Evolutionary conservation across 305 asterid genomes (phyloP).

Genomic region (Stenogyne calaminthoides): DNA sequence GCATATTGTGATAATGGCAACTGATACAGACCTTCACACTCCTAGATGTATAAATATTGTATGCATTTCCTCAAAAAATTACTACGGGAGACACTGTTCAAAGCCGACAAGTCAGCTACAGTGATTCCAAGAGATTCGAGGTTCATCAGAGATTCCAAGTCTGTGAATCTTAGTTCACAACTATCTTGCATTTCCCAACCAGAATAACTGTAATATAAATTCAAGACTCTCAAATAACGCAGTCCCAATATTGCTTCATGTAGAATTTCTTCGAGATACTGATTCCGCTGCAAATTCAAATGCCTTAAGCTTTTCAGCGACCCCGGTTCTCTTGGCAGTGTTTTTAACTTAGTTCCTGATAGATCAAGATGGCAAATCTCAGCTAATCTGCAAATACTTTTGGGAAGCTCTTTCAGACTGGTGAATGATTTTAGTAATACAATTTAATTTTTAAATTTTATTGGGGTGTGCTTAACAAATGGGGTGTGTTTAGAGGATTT

Average conservation of each 20-base stretch:
- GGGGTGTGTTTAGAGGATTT: too few relatives aligned
- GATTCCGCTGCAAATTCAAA: slow-evolving; percentile 49
- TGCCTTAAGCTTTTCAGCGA: slow-evolving; percentile 35
- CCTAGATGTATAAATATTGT: slow-evolving; percentile 47
- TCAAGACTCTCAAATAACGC: slow-evolving; percentile 40
- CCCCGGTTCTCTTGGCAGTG: slow-evolving; percentile 44
- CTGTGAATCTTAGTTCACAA: slow-evolving; percentile 32
- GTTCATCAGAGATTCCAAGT: slow-evolving; percentile 35
- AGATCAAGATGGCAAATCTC: slow-evolving; percentile 49
- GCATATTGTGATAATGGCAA: slow-evolving; percentile 41
- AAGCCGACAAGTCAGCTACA: slow-evolving; percentile 30
- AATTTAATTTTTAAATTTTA: too few relatives aligned
- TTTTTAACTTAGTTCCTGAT: slow-evolving; percentile 45
- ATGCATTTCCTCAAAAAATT: slow-evolving; percentile 36
- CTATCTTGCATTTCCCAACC: slow-evolving; percentile 35
- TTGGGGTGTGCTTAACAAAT: too few relatives aligned
- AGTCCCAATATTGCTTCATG: slow-evolving; percentile 38
- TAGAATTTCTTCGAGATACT: slow-evolving; percentile 40
- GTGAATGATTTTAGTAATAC: too few relatives aligned
- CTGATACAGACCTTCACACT: slow-evolving; percentile 45
- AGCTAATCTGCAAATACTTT: slow-evolving; percentile 37
- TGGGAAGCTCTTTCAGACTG: slow-evolving; percentile 42
- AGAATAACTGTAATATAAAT: slow-evolving; percentile 47
- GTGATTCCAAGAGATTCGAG: slow-evolving; percentile 48
- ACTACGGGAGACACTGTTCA: slow-evolving; percentile 34